phyloP scores from a whole-genome alignment of 164 flowering plant genomes.

The Echeveria elegans region DNA sequence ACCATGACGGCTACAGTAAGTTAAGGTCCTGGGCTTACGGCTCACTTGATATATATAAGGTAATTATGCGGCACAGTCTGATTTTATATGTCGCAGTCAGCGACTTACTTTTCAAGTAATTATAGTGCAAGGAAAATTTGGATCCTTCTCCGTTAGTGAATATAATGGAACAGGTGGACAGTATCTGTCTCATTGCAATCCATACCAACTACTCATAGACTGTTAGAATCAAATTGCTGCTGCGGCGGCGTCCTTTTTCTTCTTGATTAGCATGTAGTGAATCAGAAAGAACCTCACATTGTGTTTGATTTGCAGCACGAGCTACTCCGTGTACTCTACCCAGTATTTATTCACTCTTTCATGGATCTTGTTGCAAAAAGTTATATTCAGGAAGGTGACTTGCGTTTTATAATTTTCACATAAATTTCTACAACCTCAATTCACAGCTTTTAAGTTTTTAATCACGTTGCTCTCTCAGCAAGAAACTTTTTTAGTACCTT shows the following conservation, averaged over 20 bases:
- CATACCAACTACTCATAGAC: not conserved
- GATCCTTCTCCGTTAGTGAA: not conserved
- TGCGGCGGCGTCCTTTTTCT: not conserved
- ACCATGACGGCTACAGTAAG: slow-evolving; percentile 78
- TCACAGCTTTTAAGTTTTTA: not conserved
- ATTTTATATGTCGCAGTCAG: not conserved
- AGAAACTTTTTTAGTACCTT: slow-evolving; percentile 74
- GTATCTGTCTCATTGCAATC: not conserved
- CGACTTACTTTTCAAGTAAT: no score
- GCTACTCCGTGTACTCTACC: slow-evolving; percentile 88
- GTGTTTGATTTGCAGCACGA: slow-evolving; percentile 61
- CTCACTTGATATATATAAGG: slow-evolving; percentile 89
- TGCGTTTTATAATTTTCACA: not conserved
- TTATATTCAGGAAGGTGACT: slow-evolving; percentile 76
- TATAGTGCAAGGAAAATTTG: not conserved
- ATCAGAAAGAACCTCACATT: not conserved
- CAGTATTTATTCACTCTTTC: slow-evolving; percentile 87
- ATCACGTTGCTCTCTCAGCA: slow-evolving; percentile 33
- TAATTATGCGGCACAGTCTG: slow-evolving; percentile 12
- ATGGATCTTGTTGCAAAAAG: slow-evolving; percentile 95
- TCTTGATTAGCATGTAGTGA: not conserved
- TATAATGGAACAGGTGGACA: not conserved
- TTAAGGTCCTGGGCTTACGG: slow-evolving; percentile 77
- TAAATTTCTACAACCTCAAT: not conserved
- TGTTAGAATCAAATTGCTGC: not conserved